Evolutionary conservation across 371 early-diverging fungal genomes (phyloP), one percentile per base, ranked within the genome.

Genomic region (Mortierella sp.): DNA sequence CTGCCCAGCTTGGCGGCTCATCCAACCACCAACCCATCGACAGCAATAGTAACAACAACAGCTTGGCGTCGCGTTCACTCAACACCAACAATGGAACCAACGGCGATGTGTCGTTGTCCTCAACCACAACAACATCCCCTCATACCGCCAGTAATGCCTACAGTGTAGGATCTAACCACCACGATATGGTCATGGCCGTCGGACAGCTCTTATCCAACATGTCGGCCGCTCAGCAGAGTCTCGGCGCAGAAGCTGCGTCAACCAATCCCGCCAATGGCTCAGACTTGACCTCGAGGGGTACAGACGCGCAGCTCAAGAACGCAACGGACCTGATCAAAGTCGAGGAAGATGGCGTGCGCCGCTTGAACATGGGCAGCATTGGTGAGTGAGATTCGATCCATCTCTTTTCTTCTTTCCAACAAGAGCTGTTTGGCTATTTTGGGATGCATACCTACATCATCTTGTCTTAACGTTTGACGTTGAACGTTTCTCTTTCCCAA

Each of bases 21-120:
- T 60, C 77, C 26, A 70, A 38, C 13, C 72, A 50, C 13, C 78
- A 63, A 31, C 11, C 45, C 75, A 42, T 47, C 14, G 50, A 28
- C 72, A 47, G 79, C 92, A n/a, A n/a, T n/a, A n/a, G n/a, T n/a
- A 50, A 31, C 6, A 72, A 14, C 45, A 72, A 28, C 72, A 47
- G 79, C 92, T 79, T 88, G 91, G 50, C 91, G 91, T 88, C 87
- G 89, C 11, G 76, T 10, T 52, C 72, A 16, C 63, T 31, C 50
- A 76, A 75, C 72, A 31, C 21, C 34, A 13, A 2, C 34, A 28
- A 3, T 8, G 73, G 73, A 8, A 42, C 70, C 31, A 70, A 44
- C 42, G 70, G 50, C n/a, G 42, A 50, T 14, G 8, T 68, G 68
- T 38, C 42, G 2, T 10, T 24, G 21, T 38, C 68, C 24, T 68